Base-by-base conservation (phyloP, 192 early-diverging fungal species). In the Entomortierella parvispora region DNA sequence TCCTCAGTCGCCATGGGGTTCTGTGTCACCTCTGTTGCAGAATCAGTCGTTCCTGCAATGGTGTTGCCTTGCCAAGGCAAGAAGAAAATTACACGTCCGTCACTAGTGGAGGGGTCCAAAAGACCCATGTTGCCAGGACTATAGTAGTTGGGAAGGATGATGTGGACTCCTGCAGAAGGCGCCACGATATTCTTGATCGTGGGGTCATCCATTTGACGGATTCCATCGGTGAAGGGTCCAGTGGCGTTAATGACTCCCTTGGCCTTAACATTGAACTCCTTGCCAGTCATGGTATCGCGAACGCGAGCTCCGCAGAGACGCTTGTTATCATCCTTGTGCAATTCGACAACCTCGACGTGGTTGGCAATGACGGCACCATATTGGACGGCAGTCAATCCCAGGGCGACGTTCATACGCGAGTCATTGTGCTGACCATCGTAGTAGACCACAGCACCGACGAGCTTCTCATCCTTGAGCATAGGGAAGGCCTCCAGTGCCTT, bases 361-460 rank as follows among this genome's bases (percentile, higher is more conserved):
- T 99, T 99, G 52, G 93, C 92, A 47, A 97, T 90, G 31, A 90
- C 90, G 10, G 97, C 97, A 58, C 97, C 97, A 61, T 97, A 91
- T 6, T 89, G 87, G 3, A 91, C 91, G 12, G 97, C 96, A 0
- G 97, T 97, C 58, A 97, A 84, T 3, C 93, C 94, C 31, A 99
- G 82, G 2, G 95, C 93, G 2, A 96, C 94, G 79, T 97, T 97
- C 97, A 99, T 97, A 48, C 97, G 88, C 3, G 96, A 93, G 57
- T 99, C 97, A 83, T 99, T 99, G 80, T 99, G 97, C 60, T 96
- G 95, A 47, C 93, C 97, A 80, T 99, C 97, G 82, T 96, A 99
- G 76, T 97, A 99, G 25, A 99, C 93, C 68, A 99, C 81, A 18
- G 96, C 95, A n/a, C 95, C 97, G 10, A 94, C 93, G 48, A 99